Base-by-base conservation (phyloP, 2,329 filamentous ascomycete genomes). In the Lasiodiplodia citricola region DNA sequence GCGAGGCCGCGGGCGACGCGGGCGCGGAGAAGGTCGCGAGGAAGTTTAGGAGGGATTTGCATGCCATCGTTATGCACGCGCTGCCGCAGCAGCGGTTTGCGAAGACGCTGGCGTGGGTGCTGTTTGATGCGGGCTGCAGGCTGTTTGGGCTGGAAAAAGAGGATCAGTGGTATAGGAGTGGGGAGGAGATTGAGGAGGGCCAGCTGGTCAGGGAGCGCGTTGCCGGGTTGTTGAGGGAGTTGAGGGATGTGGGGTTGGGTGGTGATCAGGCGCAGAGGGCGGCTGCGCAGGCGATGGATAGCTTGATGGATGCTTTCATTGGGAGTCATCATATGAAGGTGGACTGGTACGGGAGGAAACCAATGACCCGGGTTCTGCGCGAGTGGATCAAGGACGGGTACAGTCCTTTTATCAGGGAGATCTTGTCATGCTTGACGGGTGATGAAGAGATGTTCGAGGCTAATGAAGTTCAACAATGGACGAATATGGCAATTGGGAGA, bases 301-400 rank as follows among this genome's bases (percentile, higher is more conserved):
- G 81, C 44, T 83, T 90, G 69, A 88, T 94, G 83, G 84, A 85
- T 54, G 82, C 86, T 14, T 91, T 90, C 72, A 86, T 94, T 51
- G 81, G 82, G 50, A 83, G 84, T 60, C 87, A 86, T 7, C 93
- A 89, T 74, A 83, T 88, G 65, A 81, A 81, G 68, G 87, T 90
- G 2, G 84, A 89, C 58, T 94, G 91, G 76, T 80, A 78, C 28
- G 78, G 81, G 1, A 81, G 84, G 60, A 85, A 86, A 23, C 83
- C 84, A 35, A 89, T 90, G 69, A 86, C 91, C 44, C 78, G 82
- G 8, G 84, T 87, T 51, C 83, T 94, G 41, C 84, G 84, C 64
- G 80, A 86, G 70, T 95, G 92, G 92, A 80, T 94, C 52, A 87
- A 90, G 73, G 86, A 91, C 68, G 83, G 86, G 56, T 92, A 92